Conservation (phyloP, 139 green algal genomes). For the Coccomyxa sp. region DNA sequence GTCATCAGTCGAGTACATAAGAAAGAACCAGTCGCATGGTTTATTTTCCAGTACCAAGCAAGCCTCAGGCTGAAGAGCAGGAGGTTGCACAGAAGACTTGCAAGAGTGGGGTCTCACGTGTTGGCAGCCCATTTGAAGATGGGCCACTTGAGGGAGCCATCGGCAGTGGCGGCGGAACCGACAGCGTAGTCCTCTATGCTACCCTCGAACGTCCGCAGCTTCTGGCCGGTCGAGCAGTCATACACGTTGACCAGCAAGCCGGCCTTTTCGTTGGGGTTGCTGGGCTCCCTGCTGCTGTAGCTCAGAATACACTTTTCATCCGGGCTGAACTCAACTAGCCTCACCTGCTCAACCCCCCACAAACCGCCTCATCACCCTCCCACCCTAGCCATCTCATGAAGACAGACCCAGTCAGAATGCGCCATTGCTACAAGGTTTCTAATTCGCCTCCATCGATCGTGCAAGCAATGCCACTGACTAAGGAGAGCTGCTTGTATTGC, state of each 20-base stretch:
- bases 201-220: constrained; percentile 65
- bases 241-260: constrained; percentile 68
- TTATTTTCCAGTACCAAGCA: too few species aligned
- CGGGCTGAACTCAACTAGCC: constrained; percentile 83
- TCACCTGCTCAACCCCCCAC: constrained; percentile 34
- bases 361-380: background rate
- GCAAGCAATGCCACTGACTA: too few species aligned
- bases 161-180: constrained; percentile 40
- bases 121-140: constrained; percentile 92
- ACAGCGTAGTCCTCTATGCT: constrained; percentile 75
- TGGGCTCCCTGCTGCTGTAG: constrained; percentile 61
- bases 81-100: too few species aligned
- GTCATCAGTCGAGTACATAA: background rate
- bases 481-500: too few species aligned
- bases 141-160: constrained; percentile 71
- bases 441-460: too few species aligned
- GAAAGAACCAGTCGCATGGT: too few species aligned
- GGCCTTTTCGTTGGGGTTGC: constrained; percentile 54
- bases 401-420: too few species aligned
- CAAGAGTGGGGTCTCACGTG: constrained; percentile 36
- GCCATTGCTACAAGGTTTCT: too few species aligned
- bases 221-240: constrained; percentile 61
- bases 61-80: too few species aligned
- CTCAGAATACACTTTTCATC: constrained; percentile 85
- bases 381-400: too few species aligned